Conservation (phyloP, 2,329 filamentous ascomycete species). For the Claviceps sp. region DNA sequence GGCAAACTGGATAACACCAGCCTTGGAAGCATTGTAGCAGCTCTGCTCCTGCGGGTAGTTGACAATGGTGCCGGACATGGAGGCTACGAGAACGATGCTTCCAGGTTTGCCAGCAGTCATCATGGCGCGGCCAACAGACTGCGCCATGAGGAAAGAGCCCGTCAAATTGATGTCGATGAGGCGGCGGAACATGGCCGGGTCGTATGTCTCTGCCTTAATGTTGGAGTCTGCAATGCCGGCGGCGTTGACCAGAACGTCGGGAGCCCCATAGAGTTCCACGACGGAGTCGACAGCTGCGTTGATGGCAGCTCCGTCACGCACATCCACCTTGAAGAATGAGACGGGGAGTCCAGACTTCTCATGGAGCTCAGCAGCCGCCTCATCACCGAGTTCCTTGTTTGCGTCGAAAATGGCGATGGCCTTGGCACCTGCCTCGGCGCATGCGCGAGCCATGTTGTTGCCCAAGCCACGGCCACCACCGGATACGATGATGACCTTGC, state of each 20-base stretch:
- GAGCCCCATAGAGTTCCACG: conserved; percentile 50
- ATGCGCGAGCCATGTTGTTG: conserved; percentile 66
- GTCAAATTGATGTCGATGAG: conserved; percentile 74
- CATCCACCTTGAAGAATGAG: conserved; percentile 67
- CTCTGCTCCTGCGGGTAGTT: conserved; percentile 78
- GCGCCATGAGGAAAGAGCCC: conserved; percentile 64
- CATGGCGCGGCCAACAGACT: conserved; percentile 59
- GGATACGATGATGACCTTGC: conserved; percentile 60
- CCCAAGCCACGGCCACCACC: conserved; percentile 66
- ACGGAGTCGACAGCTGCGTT: conserved; percentile 55
- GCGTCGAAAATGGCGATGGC: conserved; percentile 64
- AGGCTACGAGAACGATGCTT: conserved; percentile 62
- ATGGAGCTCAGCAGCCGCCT: conserved; percentile 55
- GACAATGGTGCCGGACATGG: conserved; percentile 73
- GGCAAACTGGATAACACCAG: conserved; percentile 63
- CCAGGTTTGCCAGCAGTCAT: conserved; percentile 59
- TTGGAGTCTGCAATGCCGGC: conserved; percentile 75
- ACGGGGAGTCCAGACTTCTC: conserved; percentile 60
- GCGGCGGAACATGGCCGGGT: conserved; percentile 61
- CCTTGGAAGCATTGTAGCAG: conserved; percentile 77
- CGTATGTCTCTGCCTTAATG: conserved; percentile 69
- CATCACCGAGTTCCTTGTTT: conserved; percentile 61
- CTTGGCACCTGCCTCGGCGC: conserved; percentile 62
- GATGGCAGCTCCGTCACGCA: conserved; percentile 58
- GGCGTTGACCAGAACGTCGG: conserved; percentile 67